Conservation (phyloP, 768 basidiomycete species). For the Ramaria sp. region DNA sequence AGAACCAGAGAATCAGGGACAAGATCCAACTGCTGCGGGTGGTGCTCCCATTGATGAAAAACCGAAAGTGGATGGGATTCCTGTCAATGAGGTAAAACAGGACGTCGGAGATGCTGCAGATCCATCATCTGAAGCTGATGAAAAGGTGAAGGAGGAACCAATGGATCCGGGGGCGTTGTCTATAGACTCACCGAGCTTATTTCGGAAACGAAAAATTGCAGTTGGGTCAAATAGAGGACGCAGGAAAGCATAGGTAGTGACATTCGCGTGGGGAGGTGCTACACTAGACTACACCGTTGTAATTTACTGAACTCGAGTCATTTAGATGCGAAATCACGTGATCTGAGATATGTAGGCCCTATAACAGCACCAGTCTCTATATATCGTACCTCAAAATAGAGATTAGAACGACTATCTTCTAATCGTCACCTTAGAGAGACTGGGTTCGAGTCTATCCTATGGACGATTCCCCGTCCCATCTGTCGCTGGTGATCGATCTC, state of each 20-base stretch:
- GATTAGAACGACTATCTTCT: no score
- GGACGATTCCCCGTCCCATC: constrained; percentile 43
- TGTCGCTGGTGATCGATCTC: constrained; percentile 79
- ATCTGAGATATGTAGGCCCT: no score
- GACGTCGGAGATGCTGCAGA: not conserved
- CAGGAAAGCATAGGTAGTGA: not conserved
- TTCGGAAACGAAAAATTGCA: constrained; percentile 10
- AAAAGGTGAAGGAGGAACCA: constrained; percentile 3
- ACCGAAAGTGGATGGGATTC: not conserved
- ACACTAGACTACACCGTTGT: no score
- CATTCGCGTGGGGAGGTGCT: no score
- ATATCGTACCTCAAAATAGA: no score
- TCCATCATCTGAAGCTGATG: not conserved
- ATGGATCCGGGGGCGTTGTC: not conserved
- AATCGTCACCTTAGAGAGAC: no score
- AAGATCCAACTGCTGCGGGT: not conserved
- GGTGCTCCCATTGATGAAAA: constrained; percentile 1
- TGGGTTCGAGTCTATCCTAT: no score
- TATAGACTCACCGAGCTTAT: not conserved
- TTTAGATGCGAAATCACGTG: not conserved
- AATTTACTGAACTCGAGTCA: no score
- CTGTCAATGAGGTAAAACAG: not conserved
- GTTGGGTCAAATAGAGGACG: not conserved
- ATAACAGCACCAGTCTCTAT: no score
- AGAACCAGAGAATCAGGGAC: not conserved